Evolutionary conservation across 345 rosid species (phyloP), one percentile per base, ranked within the genome.

Genomic region (Eucalyptus marginata): DNA sequence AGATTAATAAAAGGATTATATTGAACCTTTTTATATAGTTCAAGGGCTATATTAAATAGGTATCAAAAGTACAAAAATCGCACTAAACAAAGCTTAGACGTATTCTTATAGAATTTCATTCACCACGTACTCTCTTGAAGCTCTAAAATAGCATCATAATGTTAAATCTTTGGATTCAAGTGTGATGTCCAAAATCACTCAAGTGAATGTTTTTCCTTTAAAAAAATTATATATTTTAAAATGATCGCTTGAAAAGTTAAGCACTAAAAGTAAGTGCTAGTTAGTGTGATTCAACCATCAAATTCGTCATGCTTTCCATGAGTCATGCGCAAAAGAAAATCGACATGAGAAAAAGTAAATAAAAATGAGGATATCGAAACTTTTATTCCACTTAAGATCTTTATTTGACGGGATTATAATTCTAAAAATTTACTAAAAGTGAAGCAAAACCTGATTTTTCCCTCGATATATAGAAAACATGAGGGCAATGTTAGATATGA

Each of bases 41-140:
- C 47, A 44, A 44, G 10, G 47, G 8, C 47, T 44, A 44, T 8
- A 44, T 52, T 18, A 1, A 18, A 52, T 18, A 18, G 7, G 1
- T 52, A 52, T 18, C 24, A 18, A 52, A 52, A 52, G 10, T 18
- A 52, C 0, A 52, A 52, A 0, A 7, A 18, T 52, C 10, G 0
- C 10, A 18, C 5, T 52, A 0, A 52, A 52, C 24, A 52, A 59
- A 27, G 3, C n/a, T 59, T 27, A 8, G 68, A 12, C 1, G 0
- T 13, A 64, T 29, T 5, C 36, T 64, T 64, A 29, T n/a, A 64
- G 0, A 29, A 27, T 14, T 13, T 64, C 10, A 29, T 64, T 64
- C 33, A 13, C 5, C 18, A 29, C 1, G 3, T 64, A 7, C 16
- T 64, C 3, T 59, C 36, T 29, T 7, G 33, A 64, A 64, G 71